phyloP scores from a whole-genome alignment of 768 basidiomycete genomes.

The Udeniomyces megalosporus region DNA sequence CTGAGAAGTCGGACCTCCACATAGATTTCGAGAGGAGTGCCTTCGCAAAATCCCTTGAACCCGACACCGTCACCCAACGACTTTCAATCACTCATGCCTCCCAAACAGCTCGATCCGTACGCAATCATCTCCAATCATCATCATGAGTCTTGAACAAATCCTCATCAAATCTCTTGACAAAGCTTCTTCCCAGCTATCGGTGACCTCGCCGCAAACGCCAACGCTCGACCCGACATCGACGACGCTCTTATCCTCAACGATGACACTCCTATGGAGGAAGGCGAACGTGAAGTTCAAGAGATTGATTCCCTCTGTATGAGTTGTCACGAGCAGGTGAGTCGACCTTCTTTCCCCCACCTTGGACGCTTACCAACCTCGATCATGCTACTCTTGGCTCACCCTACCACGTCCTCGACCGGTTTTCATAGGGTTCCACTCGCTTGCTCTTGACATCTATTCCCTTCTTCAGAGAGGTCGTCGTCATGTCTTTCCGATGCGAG shows the following conservation, averaged over 20 bases:
- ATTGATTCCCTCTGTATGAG: conserved; percentile 88
- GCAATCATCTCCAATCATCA: neutral
- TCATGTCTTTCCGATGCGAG: conserved; percentile 93
- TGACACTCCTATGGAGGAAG: conserved; percentile 33
- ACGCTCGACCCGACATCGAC: conserved; percentile 30
- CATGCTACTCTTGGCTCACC: neutral
- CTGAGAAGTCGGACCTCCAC: too few relatives aligned
- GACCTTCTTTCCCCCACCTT: neutral
- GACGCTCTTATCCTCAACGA: conserved; percentile 14
- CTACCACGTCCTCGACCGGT: neutral
- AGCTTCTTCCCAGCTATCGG: conserved; percentile 45
- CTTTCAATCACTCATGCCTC: neutral
- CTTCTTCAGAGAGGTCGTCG: conserved; percentile 83
- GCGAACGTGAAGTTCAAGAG: conserved; percentile 53
- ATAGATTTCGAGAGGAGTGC: too few relatives aligned
- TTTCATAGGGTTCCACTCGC: conserved; percentile 61
- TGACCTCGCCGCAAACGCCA: conserved; percentile 35
- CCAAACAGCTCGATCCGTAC: conserved; percentile 3
- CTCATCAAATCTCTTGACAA: neutral
- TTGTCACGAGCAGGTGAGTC: conserved; percentile 68
- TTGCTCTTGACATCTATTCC: conserved; percentile 86
- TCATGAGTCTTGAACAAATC: neutral
- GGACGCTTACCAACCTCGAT: neutral
- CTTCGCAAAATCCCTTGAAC: too few relatives aligned
- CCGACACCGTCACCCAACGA: too few relatives aligned